Evolutionary conservation across 2,329 filamentous ascomycete species (phyloP), one percentile per base, ranked within the genome.

Genomic region (Dactylellina leptospora): DNA sequence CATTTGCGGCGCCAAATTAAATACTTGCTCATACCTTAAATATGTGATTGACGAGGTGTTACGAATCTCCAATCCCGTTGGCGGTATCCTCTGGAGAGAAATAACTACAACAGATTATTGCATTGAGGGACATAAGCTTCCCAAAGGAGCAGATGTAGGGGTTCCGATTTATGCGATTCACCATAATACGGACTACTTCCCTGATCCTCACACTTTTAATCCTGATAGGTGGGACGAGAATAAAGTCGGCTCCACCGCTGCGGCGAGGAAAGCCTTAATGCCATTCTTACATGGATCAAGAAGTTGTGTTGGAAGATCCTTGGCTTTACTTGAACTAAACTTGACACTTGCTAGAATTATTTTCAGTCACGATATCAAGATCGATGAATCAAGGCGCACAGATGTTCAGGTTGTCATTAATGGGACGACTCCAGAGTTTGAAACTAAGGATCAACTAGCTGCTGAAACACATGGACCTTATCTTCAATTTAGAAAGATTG

Each of bases 281-380:
- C 89, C 91, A 1, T 92, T 91, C 76, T 87, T 85, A 48, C 81
- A 90, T 69, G 89, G 89, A 0, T 86, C 88, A 0, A 81, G 89
- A 88, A 13, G 88, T 1, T 92, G 89, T 77, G 89, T 91, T 58
- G 89, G 89, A 0, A 91, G 90, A 82, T 84, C 84, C 0, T 79
- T 90, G 45, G 88, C 87, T 1, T 89, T 90, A 76, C 82, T 85
- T 40, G 88, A 90, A 81, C 85, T 90, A 83, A 85, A 81, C 48
- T 84, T 85, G 4, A 8, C 86, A 1, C 78, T 90, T 61, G 88
- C 87, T 25, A 80, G 87, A 11, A 81, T 86, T 13, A 76, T 90
- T 69, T 89, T 72, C 74, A 89, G 20, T 27, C 70, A 74, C 36
- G 66, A 70, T 70, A 42, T 75, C 0, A 58, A 78, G 79, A 54